Evolutionary conservation across 805 yeast species (phyloP).

Genomic region (Ogataea neopini): DNA sequence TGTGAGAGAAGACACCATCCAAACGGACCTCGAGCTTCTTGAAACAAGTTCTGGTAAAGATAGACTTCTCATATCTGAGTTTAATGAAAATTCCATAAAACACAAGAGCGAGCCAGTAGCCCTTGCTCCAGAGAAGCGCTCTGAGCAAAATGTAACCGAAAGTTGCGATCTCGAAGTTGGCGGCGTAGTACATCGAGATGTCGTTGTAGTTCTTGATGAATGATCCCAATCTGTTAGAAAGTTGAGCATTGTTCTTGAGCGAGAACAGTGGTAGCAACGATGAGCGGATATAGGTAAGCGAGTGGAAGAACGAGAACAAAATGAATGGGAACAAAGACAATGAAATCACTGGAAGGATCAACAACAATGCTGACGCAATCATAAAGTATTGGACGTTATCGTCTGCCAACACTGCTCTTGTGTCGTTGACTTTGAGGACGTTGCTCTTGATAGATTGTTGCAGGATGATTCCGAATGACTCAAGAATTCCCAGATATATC

Average conservation of each 20-base stretch:
- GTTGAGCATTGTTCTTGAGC: slow-evolving; percentile 13
- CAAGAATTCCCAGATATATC: slow-evolving; percentile 63
- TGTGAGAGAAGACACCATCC: slow-evolving; percentile 54
- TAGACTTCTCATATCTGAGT: slow-evolving; percentile 73
- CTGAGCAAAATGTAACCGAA: slow-evolving; percentile 34
- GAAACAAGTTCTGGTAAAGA: slow-evolving; percentile 62
- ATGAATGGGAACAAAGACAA: slow-evolving; percentile 72
- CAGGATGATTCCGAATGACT: slow-evolving; percentile 74
- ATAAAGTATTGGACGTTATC: slow-evolving; percentile 56
- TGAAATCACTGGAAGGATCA: slow-evolving; percentile 58
- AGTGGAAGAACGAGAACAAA: slow-evolving; percentile 80
- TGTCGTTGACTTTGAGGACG: slow-evolving; percentile 25
- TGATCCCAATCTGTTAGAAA: slow-evolving; percentile 34
- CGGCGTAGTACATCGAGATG: slow-evolving; percentile 56
- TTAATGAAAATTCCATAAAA: slow-evolving; percentile 66
- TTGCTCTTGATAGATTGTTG: slow-evolving; percentile 54
- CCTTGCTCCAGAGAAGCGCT: slow-evolving; percentile 54
- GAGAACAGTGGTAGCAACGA: slow-evolving; percentile 66
- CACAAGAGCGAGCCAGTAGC: slow-evolving; percentile 60
- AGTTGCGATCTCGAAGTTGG: slow-evolving; percentile 49
- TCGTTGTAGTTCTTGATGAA: slow-evolving; percentile 60
- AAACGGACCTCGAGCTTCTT: slow-evolving; percentile 67
- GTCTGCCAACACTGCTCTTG: slow-evolving; percentile 44
- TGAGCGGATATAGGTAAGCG: slow-evolving; percentile 65
- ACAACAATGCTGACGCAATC: slow-evolving; percentile 54